phyloP scores from a whole-genome alignment of 768 basidiomycete species.

The Rhodotorula sphaerocarpa region DNA sequence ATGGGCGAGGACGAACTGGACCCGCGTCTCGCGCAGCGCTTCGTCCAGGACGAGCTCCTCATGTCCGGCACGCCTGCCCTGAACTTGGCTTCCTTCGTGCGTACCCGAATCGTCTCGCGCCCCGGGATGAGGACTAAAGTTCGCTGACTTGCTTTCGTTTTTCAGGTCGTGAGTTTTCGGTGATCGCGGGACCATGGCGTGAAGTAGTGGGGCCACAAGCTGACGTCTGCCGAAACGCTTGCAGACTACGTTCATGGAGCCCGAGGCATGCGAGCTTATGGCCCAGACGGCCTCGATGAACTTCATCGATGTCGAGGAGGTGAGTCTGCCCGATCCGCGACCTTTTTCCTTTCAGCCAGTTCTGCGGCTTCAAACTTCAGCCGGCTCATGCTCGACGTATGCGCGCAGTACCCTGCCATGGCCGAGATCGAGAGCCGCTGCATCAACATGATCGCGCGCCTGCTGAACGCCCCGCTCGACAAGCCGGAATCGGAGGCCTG shows the following conservation, averaged over 20 bases:
- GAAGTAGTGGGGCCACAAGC: too few species aligned
- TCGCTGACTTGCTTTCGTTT: too few species aligned
- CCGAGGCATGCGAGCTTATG: conserved; percentile 39
- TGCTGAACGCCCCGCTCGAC: conserved; percentile 38
- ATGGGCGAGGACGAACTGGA: conserved; percentile 33
- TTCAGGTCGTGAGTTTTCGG: too few species aligned
- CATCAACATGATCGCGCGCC: conserved; percentile 38
- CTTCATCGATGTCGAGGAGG: conserved; percentile 36
- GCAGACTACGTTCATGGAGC: conserved; percentile 38
- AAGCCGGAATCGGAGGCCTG: conserved; percentile 35
- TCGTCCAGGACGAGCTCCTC: conserved; percentile 28
- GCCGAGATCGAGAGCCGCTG: conserved; percentile 33
- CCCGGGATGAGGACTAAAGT: too few species aligned
- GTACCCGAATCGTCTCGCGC: not conserved
- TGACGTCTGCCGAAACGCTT: too few species aligned
- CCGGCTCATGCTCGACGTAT: too few species aligned
- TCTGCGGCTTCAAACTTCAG: too few species aligned
- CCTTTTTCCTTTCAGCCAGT: too few species aligned
- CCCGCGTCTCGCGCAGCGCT: conserved; percentile 12
- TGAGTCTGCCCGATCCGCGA: too few species aligned
- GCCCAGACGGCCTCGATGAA: conserved; percentile 27
- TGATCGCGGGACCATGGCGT: too few species aligned
- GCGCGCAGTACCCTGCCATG: conserved; percentile 5
- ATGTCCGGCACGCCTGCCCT: conserved; percentile 34
- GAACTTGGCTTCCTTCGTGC: not conserved